These are phyloP conservation scores for Paradendryphiella salina DNA, from an alignment of 2,329 filamentous ascomycete genomes.

Conservation along the genomic window DNA sequence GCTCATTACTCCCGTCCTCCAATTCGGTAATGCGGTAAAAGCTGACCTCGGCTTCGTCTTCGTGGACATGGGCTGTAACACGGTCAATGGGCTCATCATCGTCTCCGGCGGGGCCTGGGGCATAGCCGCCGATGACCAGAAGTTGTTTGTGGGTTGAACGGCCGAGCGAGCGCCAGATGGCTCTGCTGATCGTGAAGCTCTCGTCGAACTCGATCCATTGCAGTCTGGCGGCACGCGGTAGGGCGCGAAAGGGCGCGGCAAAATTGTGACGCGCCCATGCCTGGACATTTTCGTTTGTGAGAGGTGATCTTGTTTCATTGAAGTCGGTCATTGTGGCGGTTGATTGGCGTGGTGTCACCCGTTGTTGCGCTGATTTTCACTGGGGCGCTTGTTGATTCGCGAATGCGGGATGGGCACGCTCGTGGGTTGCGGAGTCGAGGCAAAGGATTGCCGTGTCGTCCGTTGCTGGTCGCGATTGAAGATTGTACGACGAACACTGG, in stretches of 20 bases:
- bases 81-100: slow-evolving; percentile 28
- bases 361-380: slow-evolving; percentile 7
- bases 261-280: slow-evolving; percentile 29
- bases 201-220: slow-evolving; percentile 34
- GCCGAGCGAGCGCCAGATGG: slow-evolving; percentile 30
- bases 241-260: slow-evolving; percentile 23
- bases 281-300: slow-evolving; percentile 32
- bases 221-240: slow-evolving; percentile 24
- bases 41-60: slow-evolving; percentile 33
- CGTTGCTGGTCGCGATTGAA: slow-evolving; percentile 3
- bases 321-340: slow-evolving; percentile 28
- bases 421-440: slow-evolving; percentile 4
- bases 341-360: slow-evolving; percentile 13
- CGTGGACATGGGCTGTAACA: slow-evolving; percentile 35
- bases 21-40: slow-evolving; percentile 32
- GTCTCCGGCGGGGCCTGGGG: slow-evolving; percentile 29
- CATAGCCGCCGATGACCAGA: slow-evolving; percentile 36
- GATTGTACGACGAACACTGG: slow-evolving; percentile 9
- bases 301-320: slow-evolving; percentile 32
- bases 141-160: slow-evolving; percentile 36
- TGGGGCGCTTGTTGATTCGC: slow-evolving; percentile 9
- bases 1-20: slow-evolving; percentile 21
- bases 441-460: neutral
- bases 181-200: slow-evolving; percentile 29
- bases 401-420: slow-evolving; percentile 2